Evolutionary conservation across 148 eudicot genomes (phyloP).

Genomic region (Cornus florida): DNA sequence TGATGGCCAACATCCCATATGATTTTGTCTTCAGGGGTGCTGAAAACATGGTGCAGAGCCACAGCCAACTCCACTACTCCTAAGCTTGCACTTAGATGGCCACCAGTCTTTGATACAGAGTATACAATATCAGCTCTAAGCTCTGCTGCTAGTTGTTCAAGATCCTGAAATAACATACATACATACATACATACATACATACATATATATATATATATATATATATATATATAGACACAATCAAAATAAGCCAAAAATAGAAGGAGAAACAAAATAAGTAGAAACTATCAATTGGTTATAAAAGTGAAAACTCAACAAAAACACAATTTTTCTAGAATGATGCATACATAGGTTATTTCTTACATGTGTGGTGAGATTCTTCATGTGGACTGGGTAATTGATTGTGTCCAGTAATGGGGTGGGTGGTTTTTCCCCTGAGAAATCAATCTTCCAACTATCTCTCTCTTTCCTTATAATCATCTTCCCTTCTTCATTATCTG

Average conservation of each 20-base stretch:
- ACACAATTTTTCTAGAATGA: not conserved
- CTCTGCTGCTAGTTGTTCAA: conserved; percentile 62
- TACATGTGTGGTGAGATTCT: conserved; percentile 54
- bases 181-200: too few species aligned
- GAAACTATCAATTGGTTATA: not conserved
- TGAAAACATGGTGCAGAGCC: conserved; percentile 81
- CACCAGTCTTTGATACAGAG: conserved; percentile 62
- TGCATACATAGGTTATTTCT: not conserved
- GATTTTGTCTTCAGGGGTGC: conserved; percentile 62
- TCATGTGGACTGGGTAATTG: conserved; percentile 62
- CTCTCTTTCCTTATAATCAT: conserved; percentile 33
- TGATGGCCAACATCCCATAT: conserved; percentile 92
- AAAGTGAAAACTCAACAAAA: not conserved
- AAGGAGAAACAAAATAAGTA: not conserved
- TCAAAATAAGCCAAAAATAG: not conserved
- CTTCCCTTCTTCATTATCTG: conserved; percentile 38
- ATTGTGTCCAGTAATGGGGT: conserved; percentile 74
- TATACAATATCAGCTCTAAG: conserved; percentile 67
- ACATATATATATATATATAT: too few species aligned
- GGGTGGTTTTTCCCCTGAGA: conserved; percentile 54
- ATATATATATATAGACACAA: not conserved
- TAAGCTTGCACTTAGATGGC: conserved; percentile 72
- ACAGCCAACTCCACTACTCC: conserved; percentile 77
- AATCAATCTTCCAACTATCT: conserved; percentile 51
- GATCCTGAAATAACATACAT: conserved; percentile 40